Evolutionary conservation across 441 rosid species (phyloP).

Genomic region (Hura crepitans): DNA sequence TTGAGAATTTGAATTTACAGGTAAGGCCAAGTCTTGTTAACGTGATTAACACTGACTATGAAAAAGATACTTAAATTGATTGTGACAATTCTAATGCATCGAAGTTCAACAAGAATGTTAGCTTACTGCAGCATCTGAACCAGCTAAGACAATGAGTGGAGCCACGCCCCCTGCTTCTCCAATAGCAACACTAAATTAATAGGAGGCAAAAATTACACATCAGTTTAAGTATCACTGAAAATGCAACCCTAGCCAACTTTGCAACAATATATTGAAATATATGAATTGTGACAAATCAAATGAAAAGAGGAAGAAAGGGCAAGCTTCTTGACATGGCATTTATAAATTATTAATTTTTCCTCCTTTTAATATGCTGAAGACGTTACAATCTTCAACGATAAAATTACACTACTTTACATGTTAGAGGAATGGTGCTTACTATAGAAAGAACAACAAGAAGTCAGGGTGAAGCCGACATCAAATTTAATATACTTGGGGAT

Average conservation of each 20-base stretch:
- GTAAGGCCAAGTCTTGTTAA: neutral
- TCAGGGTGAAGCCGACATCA: neutral
- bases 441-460: neutral
- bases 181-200: conserved; percentile 40
- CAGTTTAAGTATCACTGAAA: conserved; percentile 5
- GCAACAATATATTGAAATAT: neutral
- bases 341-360: neutral
- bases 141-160: conserved; percentile 46
- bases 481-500: neutral
- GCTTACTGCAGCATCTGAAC: conserved; percentile 41
- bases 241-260: neutral
- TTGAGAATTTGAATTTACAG: neutral
- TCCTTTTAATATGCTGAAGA: neutral
- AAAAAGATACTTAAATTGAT: neutral
- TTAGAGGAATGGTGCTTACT: neutral
- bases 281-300: neutral
- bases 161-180: conserved; percentile 53
- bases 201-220: conserved; percentile 8
- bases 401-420: neutral
- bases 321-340: neutral
- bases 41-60: neutral
- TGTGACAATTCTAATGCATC: neutral
- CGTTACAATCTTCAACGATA: neutral
- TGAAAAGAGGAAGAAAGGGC: neutral
- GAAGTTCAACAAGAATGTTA: neutral